A percentile compares a stretch with the other conserved stretches of the same genome.
Conservation (phyloP, 208 protist genomes). For the Crithidia expoeki region DNA sequence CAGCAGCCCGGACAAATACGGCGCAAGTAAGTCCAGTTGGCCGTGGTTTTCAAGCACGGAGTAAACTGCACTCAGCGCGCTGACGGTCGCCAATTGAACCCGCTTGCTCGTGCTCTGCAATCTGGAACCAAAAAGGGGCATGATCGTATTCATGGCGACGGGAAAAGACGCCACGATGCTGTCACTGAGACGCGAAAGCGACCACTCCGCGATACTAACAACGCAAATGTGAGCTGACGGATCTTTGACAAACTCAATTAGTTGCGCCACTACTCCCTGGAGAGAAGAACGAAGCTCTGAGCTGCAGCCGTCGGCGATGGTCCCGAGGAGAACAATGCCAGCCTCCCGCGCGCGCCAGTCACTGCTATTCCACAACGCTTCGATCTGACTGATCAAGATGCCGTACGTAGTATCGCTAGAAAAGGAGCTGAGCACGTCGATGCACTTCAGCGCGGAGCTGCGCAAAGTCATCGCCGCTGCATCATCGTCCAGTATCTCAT, state of each 20-base stretch:
- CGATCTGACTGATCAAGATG: conserved; percentile 51
- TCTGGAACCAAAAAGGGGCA: conserved; percentile 47
- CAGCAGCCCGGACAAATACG: conserved; percentile 41
- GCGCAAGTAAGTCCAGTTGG: conserved; percentile 18
- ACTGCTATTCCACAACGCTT: conserved; percentile 55
- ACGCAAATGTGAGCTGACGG: conserved; percentile 77
- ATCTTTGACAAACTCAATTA: conserved; percentile 51
- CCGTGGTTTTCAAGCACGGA: conserved; percentile 45
- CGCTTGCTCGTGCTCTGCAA: conserved; percentile 82
- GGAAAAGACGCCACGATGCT: conserved; percentile 35
- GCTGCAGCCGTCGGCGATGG: conserved; percentile 69
- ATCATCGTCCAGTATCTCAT: conserved; percentile 70
- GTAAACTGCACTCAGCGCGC: conserved; percentile 60
- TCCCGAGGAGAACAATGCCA: conserved; percentile 81
- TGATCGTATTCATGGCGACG: conserved; percentile 35
- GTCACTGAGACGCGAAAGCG: conserved; percentile 74
- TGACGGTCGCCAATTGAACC: conserved; percentile 72
- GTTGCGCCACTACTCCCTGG: conserved; percentile 44
- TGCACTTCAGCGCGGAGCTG: conserved; percentile 71
- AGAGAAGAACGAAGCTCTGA: conserved; percentile 49
- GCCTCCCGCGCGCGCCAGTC: conserved; percentile 70
- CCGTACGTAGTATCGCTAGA: conserved; percentile 49
- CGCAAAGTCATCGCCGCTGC: conserved; percentile 74
- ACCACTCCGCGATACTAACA: conserved; percentile 84
- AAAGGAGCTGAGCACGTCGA: conserved; percentile 69